Base-by-base conservation (phyloP, 2,329 filamentous ascomycete species). In the Botrytis cinerea region DNA sequence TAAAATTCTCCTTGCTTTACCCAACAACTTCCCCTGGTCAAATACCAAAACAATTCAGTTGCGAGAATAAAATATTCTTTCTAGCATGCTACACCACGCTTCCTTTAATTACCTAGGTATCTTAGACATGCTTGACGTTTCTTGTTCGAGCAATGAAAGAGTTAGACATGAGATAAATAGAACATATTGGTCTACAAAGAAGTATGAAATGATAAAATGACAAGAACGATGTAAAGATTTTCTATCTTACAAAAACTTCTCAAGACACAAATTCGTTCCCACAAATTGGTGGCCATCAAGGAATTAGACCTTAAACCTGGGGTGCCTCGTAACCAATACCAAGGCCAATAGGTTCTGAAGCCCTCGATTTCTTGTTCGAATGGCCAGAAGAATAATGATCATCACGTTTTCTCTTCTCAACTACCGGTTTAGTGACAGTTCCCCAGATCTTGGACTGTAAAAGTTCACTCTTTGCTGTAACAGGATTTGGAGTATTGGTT, bases 371-470 rank as follows among this genome's bases (percentile, higher is more conserved):
- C 82, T 90, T 91, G 22, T 82, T 79, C 46, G 72, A 43, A 70
- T 73, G 70, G 25, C 73, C 73, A 22, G 43, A 38, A 38, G 45
- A 32, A 66, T 75, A 67, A 10, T 73, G 60, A 35, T 78, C 78
- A 40, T 77, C 77, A 6, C 74, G 75, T 73, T 80, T 81, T 35
- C 79, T 74, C 78, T 81, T 81, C 12, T 84, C 83, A 72, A 83
- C 79, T 61, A 84, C 84, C 22, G 84, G 80, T 81, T 92, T 92
- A 77, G 85, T 88, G 43, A 71, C 59, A 32, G 91, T 85, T 0
- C 89, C 89, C 78, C 90, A 91, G 7, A 92, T 81, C 80, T 89
- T 91, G 57, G 86, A 86, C 80, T 92, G 90, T n/a, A 88, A 83
- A 51, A 86, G 75, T 61, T 61, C 69, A 32, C 40, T 70, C 82